Evolutionary conservation across 2,329 filamentous ascomycete species (phyloP), one percentile per base, ranked within the genome.

Genomic region (Lasiodiplodia theobromae): DNA sequence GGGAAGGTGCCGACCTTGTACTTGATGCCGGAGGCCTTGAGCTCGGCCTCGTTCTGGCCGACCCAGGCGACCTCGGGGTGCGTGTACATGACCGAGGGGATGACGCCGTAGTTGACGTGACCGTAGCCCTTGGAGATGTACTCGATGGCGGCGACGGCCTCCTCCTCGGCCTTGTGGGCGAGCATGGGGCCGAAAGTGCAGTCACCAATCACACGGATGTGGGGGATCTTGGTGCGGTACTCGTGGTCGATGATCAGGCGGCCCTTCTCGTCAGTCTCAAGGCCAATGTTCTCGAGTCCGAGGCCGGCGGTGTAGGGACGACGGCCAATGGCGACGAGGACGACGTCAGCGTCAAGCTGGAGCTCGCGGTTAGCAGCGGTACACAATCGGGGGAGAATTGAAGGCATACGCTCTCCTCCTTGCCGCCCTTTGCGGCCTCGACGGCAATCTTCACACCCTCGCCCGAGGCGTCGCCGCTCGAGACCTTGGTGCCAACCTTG

Each of bases 71-170:
- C 96, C 83, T 99, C 96, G 40, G 96, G 96, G 85, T 97, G 91
- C 12, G 96, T 98, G 88, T 99, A 99, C 96, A 99, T 99, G 84
- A 99, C 96, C 40, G 93, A 96, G 73, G 96, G 96, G 79, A 99
- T 99, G 81, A 92, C 93, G 77, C 89, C 93, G 85, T 99, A 99
- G 91, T 99, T 99, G 84, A 99, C 96, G 83, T 99, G 96, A 69
- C 96, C 96, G 82, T 96, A 92, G 73, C 94, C 94, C 87, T 98
- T 98, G 85, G 93, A 95, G 83, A 99, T 96, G 86, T 94, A 98
- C 84, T 99, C 96, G 71, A 98, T 87, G 69, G 91, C 95, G 38
- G 96, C 96, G 72, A 98, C 94, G 70, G 88, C 96, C 84, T 99
- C 96, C 84, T 99, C 96, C 84, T 99, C 96, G 64, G 96, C 96